Conservation (phyloP, 2,329 filamentous ascomycete species). For the Coleophoma cylindrospora region DNA sequence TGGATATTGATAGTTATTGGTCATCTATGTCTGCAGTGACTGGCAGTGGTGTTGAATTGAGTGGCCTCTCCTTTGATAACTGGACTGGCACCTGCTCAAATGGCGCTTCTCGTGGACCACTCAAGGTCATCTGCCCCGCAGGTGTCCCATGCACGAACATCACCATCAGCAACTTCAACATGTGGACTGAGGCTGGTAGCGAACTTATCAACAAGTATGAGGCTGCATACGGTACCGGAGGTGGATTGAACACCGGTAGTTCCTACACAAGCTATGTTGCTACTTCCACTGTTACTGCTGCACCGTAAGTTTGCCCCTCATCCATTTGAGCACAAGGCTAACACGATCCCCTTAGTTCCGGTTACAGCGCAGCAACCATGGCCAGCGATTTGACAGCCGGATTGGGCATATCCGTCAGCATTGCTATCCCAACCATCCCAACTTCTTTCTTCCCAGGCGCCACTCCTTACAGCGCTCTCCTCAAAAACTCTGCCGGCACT, state of each 20-base stretch:
- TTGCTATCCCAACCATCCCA: slow-evolving; percentile 15
- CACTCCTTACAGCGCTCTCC: slow-evolving; percentile 10
- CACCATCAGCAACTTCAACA: slow-evolving; percentile 42
- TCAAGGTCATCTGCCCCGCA: slow-evolving; percentile 47
- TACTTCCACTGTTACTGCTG: neutral
- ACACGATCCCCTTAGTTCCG: neutral
- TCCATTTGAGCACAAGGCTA: neutral
- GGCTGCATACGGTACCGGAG: slow-evolving; percentile 42
- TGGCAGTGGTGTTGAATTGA: slow-evolving; percentile 42
- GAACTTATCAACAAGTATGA: slow-evolving; percentile 39
- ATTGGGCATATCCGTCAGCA: slow-evolving; percentile 12
- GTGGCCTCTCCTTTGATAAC: slow-evolving; percentile 33
- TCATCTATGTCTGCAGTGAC: slow-evolving; percentile 31
- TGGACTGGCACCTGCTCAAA: slow-evolving; percentile 49
- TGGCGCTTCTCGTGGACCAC: slow-evolving; percentile 39
- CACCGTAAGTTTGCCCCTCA: slow-evolving; percentile 4
- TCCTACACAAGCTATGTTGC: slow-evolving; percentile 9
- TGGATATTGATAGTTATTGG: slow-evolving; percentile 53
- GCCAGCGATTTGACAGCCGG: slow-evolving; percentile 11
- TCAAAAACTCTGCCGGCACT: neutral
- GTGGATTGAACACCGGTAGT: slow-evolving; percentile 32
- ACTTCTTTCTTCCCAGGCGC: slow-evolving; percentile 10
- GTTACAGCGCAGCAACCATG: slow-evolving; percentile 17
- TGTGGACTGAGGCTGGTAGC: slow-evolving; percentile 44
- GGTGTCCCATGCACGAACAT: slow-evolving; percentile 47